Evolutionary conservation across 164 flowering plant species (phyloP).

Genomic region (Liriodendron chinense): DNA sequence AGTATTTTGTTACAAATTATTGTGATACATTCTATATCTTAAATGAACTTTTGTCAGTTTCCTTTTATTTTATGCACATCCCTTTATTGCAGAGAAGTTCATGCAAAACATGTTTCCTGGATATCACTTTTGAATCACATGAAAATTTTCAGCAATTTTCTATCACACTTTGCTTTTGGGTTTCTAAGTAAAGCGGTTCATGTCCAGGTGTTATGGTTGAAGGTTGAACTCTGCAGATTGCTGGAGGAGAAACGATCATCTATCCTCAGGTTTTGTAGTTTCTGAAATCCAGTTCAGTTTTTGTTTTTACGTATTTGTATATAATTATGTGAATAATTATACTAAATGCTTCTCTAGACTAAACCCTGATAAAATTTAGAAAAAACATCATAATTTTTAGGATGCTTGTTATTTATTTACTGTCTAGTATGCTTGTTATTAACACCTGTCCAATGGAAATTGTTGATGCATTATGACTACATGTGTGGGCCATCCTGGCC

Average conservation of each 20-base stretch:
- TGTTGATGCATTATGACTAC: too few species aligned
- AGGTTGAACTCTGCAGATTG: conserved; percentile 79
- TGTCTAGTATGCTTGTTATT: too few species aligned
- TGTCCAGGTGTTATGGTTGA: conserved; percentile 83
- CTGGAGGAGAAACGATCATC: conserved; percentile 92
- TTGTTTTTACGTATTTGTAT: too few species aligned
- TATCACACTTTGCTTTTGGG: not conserved
- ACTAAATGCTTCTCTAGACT: too few species aligned
- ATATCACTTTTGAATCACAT: not conserved
- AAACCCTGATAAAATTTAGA: too few species aligned
- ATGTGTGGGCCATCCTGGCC: too few species aligned
- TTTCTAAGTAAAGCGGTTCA: conserved; percentile 13
- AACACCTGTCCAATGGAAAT: too few species aligned
- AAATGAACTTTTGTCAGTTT: not conserved
- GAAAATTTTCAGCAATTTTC: not conserved
- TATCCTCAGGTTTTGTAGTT: conserved; percentile 46
- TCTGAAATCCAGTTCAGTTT: too few species aligned
- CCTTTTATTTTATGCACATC: not conserved
- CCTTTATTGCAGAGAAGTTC: not conserved
- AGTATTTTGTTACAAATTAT: not conserved
- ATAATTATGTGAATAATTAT: too few species aligned
- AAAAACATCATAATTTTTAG: not conserved
- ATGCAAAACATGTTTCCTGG: not conserved
- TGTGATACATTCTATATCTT: not conserved
- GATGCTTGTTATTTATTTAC: not conserved